Percentiles rank a stretch among this genome's conserved stretches.
These are phyloP conservation scores for Phytophthora lateralis DNA, from an alignment of 352 stramenopile species.

Conservation along the genomic window DNA sequence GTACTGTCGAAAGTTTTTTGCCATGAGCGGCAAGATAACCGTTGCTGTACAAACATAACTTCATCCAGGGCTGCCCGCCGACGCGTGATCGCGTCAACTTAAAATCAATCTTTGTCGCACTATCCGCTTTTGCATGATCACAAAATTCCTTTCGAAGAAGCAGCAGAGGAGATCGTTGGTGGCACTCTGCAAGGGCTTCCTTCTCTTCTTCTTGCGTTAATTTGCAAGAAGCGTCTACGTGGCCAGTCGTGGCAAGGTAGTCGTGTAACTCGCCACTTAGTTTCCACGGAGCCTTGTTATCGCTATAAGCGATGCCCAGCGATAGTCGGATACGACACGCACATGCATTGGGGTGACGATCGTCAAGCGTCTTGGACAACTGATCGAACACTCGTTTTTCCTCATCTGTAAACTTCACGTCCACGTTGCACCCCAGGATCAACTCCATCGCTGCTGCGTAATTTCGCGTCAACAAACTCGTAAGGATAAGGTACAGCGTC, in stretches of 20 bases:
- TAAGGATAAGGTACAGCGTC: slow-evolving; percentile 98
- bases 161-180: slow-evolving; percentile 72
- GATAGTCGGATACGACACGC: slow-evolving; percentile 93
- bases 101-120: slow-evolving; percentile 47
- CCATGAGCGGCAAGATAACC: slow-evolving; percentile 74
- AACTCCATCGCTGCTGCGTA: slow-evolving; percentile 97
- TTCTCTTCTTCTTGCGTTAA: slow-evolving; percentile 95
- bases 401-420: slow-evolving; percentile 95
- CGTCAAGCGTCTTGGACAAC: slow-evolving; percentile 93
- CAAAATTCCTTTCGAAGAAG: slow-evolving; percentile 73
- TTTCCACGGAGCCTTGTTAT: slow-evolving; percentile 92
- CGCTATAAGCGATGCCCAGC: slow-evolving; percentile 89
- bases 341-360: slow-evolving; percentile 95
- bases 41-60: slow-evolving; percentile 78
- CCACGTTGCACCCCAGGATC: slow-evolving; percentile 95
- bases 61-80: slow-evolving; percentile 86
- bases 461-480: slow-evolving; percentile 95
- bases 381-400: slow-evolving; percentile 98
- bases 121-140: slow-evolving; percentile 46
- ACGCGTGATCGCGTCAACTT: slow-evolving; percentile 75
- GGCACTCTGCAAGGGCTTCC: slow-evolving; percentile 84
- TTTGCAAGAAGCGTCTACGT: slow-evolving; percentile 93
- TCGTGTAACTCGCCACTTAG: slow-evolving; percentile 75
- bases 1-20: slow-evolving; percentile 83
- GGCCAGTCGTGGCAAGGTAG: slow-evolving; percentile 91